Evolutionary conservation across 1,284 basidiomycete species (phyloP).

Genomic region (Rhodotorula sp.): DNA sequence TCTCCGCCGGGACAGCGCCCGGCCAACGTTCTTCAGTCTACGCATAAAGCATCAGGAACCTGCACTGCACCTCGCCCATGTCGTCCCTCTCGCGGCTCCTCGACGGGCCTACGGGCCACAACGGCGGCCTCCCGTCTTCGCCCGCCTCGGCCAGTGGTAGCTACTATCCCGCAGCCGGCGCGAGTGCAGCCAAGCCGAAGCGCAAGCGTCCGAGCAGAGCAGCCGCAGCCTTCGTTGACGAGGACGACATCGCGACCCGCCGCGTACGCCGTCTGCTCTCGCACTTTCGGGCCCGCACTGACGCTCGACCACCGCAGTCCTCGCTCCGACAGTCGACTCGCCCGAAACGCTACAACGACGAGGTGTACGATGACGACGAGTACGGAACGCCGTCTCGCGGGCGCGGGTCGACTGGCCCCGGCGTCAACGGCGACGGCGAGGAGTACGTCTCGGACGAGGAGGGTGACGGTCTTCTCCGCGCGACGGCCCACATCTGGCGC

Average conservation of each 20-base stretch:
- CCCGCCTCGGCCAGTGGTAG: neutral
- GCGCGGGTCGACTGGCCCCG: neutral
- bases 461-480: conserved; percentile 30
- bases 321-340: conserved; percentile 22
- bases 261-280: conserved; percentile 15
- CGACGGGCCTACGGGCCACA: conserved; percentile 4
- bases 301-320: conserved; percentile 4
- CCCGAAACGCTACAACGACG: conserved; percentile 38
- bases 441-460: conserved; percentile 36
- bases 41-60: neutral
- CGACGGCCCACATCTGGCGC: conserved; percentile 42
- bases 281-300: too few species aligned
- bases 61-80: neutral
- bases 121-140: conserved; percentile 1
- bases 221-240: conserved; percentile 24
- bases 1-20: too few species aligned
- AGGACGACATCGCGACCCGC: conserved; percentile 28
- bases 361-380: conserved; percentile 27
- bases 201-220: conserved; percentile 30
- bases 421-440: neutral
- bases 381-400: conserved; percentile 4
- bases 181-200: conserved; percentile 5
- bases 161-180: neutral
- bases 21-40: too few species aligned
- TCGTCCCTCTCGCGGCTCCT: conserved; percentile 27